A percentile compares a stretch with the other conserved stretches of the same genome.
Conservation (phyloP, 2,329 filamentous ascomycete genomes). For the Pseudopyrenochaeta lycopersici region DNA sequence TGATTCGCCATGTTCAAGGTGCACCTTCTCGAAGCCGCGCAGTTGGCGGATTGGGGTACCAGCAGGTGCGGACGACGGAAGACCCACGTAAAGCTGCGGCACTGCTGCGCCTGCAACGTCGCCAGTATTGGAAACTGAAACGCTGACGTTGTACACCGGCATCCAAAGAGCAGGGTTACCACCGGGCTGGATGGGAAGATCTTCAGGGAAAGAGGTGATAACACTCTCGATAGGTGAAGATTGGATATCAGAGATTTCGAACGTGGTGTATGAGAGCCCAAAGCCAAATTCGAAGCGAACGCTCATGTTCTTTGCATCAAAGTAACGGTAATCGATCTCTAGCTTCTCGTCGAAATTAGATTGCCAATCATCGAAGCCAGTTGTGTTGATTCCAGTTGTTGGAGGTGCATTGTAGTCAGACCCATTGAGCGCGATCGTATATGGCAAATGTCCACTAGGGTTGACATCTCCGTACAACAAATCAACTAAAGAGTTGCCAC, state of each 20-base stretch:
- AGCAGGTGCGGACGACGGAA: slow-evolving; percentile 65
- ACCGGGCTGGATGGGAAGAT: slow-evolving; percentile 53
- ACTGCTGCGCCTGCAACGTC: slow-evolving; percentile 60
- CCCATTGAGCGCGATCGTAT: slow-evolving; percentile 79
- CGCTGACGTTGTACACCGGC: slow-evolving; percentile 71
- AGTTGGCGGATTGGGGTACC: slow-evolving; percentile 60
- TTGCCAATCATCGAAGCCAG: slow-evolving; percentile 55
- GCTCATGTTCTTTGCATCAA: slow-evolving; percentile 70
- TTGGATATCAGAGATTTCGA: slow-evolving; percentile 72
- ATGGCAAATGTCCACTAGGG: slow-evolving; percentile 82
- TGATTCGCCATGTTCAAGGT: slow-evolving; percentile 64
- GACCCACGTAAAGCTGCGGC: slow-evolving; percentile 66
- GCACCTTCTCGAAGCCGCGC: slow-evolving; percentile 62
- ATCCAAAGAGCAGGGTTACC: slow-evolving; percentile 68
- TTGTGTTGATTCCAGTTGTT: slow-evolving; percentile 50
- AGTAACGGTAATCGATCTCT: slow-evolving; percentile 82
- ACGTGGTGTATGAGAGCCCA: slow-evolving; percentile 79
- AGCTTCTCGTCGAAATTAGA: slow-evolving; percentile 65
- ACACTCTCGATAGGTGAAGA: slow-evolving; percentile 63
- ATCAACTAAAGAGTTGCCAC: slow-evolving; percentile 52
- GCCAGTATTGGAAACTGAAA: slow-evolving; percentile 76
- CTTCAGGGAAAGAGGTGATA: slow-evolving; percentile 66
- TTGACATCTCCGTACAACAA: slow-evolving; percentile 78
- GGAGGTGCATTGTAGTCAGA: slow-evolving; percentile 69
- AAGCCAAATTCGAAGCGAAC: slow-evolving; percentile 84